These are phyloP conservation scores for Peronospora tabacina DNA, from an alignment of 352 stramenopile species.

Conservation along the genomic window DNA sequence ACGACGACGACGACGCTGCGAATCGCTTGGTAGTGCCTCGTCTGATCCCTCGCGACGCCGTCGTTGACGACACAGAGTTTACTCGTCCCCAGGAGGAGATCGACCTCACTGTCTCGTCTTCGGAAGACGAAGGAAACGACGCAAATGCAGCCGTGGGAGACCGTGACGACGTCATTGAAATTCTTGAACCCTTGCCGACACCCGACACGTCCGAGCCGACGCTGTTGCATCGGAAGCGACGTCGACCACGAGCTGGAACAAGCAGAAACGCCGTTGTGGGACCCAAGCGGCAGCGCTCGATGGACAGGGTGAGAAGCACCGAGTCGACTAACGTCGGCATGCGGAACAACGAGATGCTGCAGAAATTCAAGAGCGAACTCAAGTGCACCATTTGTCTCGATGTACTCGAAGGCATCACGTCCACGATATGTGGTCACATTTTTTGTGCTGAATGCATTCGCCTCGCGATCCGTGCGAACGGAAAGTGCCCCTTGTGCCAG, in stretches of 20 bases:
- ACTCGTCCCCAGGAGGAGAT: slow-evolving; percentile 34
- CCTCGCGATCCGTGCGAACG: slow-evolving; percentile 53
- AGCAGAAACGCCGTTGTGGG: not conserved
- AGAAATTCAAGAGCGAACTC: slow-evolving; percentile 64
- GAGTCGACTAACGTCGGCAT: slow-evolving; percentile 67
- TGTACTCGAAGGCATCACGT: slow-evolving; percentile 70
- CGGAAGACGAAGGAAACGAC: slow-evolving; percentile 35
- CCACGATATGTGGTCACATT: slow-evolving; percentile 70
- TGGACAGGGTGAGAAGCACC: slow-evolving; percentile 39
- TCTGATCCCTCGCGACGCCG: slow-evolving; percentile 1
- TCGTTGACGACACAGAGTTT: slow-evolving; percentile 1
- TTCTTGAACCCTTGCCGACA: slow-evolving; percentile 27
- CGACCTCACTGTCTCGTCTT: slow-evolving; percentile 55
- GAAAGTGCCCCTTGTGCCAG: slow-evolving; percentile 74
- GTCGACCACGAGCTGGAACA: slow-evolving; percentile 15
- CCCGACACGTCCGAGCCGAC: slow-evolving; percentile 6
- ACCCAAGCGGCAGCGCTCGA: slow-evolving; percentile 25
- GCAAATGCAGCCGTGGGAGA: slow-evolving; percentile 15
- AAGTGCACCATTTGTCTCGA: slow-evolving; percentile 85
- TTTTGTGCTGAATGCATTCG: slow-evolving; percentile 73
- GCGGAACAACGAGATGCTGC: slow-evolving; percentile 65
- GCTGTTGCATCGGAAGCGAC: slow-evolving; percentile 38
- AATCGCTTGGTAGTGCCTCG: slow-evolving; percentile 10
- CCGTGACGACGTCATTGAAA: slow-evolving; percentile 53
- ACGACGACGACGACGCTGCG: slow-evolving; percentile 13